Evolutionary conservation across 2,329 filamentous ascomycete genomes (phyloP).

Genomic region (Metarhizium brunneum): DNA sequence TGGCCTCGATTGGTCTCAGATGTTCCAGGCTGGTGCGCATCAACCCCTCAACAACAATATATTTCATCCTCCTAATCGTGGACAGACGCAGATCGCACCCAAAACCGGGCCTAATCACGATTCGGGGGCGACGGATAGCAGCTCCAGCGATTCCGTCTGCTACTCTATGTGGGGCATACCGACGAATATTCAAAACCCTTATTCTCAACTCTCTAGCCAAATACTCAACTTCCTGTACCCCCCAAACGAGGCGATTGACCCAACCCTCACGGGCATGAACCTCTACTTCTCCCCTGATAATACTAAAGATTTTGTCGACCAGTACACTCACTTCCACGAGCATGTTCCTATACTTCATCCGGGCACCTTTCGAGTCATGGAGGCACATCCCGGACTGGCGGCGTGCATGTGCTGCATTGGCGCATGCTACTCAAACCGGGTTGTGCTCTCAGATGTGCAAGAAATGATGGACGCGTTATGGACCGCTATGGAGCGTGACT

Average conservation of each 20-base stretch:
- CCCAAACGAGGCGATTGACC: constrained; percentile 36
- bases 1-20: constrained; percentile 66
- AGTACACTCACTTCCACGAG: constrained; percentile 63
- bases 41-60: constrained; percentile 53
- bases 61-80: constrained; percentile 47
- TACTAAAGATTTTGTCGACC: constrained; percentile 60
- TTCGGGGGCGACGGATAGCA: constrained; percentile 37
- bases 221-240: constrained; percentile 48
- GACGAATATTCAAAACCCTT: constrained; percentile 39
- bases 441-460: constrained; percentile 51
- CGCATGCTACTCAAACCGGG: constrained; percentile 61
- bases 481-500: constrained; percentile 46
- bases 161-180: constrained; percentile 41
- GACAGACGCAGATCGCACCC: constrained; percentile 59
- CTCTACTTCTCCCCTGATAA: constrained; percentile 58
- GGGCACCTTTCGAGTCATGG: constrained; percentile 58
- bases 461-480: constrained; percentile 58
- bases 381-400: constrained; percentile 57
- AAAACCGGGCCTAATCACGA: constrained; percentile 56
- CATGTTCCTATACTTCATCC: constrained; percentile 68
- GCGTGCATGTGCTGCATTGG: constrained; percentile 65
- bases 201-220: constrained; percentile 44
- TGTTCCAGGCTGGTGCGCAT: constrained; percentile 67
- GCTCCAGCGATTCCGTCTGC: constrained; percentile 34
- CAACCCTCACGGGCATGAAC: constrained; percentile 46